Evolutionary conservation across 768 basidiomycete genomes (phyloP), one percentile per base, ranked within the genome.

Genomic region (Boletus speciosus): DNA sequence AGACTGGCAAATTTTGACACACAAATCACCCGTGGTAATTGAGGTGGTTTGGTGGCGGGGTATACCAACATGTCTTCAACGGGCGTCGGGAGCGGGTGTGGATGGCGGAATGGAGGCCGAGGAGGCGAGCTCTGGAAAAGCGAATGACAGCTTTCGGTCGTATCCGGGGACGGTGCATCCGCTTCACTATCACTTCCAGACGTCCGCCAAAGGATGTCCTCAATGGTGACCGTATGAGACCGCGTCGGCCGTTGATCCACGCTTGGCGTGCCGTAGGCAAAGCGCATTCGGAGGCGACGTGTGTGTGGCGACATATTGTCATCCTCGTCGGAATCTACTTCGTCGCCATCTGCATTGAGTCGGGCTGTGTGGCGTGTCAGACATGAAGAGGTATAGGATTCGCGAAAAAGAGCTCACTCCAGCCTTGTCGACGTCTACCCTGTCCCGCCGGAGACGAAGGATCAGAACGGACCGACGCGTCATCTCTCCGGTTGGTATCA

Each of bases 281-380:
- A 58, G 8, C 67, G 69, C 69, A 79, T 62, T 10, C 80, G 76
- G 62, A 76, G 72, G 51, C 77, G 79, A 35, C 81, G 77, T 29
- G 74, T 68, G 31, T 81, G 78, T 54, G 85, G 83, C 16, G 84
- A 72, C 48, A 55, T 60, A 31, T 56, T 54, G 36, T 81, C 79
- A 55, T 86, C 84, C 60, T 83, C 83, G 19, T 82, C 82, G 0
- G 78, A 76, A 3, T 82, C 73, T 52, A 86, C 78, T 63, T 85
- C 83, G 55, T 86, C 80, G 1, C 86, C 85, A 61, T 86, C 82
- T 2, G 76, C 69, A 56, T 75, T 68, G 3, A 77, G 59, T 35
- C 69, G 67, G 12, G 72, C 75, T 78, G 57, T 16, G 39, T 10
- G 45, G 12, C 6, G 14, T 23, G 49, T 59, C 42, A 65, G 52